Evolutionary conservation across 257 asterid genomes (phyloP).

Genomic region (Plantago elongata): DNA sequence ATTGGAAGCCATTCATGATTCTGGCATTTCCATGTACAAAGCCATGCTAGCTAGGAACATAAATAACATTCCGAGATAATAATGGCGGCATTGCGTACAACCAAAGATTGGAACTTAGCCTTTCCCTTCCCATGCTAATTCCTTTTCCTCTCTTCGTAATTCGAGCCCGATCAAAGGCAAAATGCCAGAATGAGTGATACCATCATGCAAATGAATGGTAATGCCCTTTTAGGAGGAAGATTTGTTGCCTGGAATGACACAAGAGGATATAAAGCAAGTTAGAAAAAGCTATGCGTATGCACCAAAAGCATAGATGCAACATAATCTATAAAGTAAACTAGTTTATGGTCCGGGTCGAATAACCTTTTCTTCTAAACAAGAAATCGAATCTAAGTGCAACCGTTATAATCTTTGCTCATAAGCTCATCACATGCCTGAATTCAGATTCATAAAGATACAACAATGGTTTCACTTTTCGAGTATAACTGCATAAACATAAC

Average conservation of each 20-base stretch:
- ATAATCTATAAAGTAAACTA: not conserved
- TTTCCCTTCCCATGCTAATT: conserved; percentile 12
- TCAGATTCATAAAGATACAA: too few species aligned
- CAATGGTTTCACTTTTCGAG: too few species aligned
- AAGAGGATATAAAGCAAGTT: not conserved
- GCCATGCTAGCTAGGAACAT: conserved; percentile 2
- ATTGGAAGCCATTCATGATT: not conserved
- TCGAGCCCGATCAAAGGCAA: conserved; percentile 13
- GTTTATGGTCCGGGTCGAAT: too few species aligned
- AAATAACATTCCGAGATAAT: conserved; percentile 14
- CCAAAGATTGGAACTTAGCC: conserved; percentile 20
- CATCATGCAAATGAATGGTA: conserved; percentile 27
- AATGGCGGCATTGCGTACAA: not conserved
- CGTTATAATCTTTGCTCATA: too few species aligned
- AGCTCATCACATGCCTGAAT: too few species aligned
- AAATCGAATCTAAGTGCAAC: too few species aligned
- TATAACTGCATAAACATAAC: too few species aligned
- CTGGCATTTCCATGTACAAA: conserved; percentile 2
- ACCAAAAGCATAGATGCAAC: not conserved
- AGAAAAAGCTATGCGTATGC: conserved; percentile 1
- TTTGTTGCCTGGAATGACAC: conserved; percentile 30
- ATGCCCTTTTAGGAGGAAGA: conserved; percentile 23
- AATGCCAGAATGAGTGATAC: conserved; percentile 22
- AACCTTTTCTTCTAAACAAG: too few species aligned
- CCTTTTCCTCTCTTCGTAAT: conserved; percentile 8